Evolutionary conservation across 345 rosid genomes (phyloP).

Genomic region (Anastatica hierochuntica): DNA sequence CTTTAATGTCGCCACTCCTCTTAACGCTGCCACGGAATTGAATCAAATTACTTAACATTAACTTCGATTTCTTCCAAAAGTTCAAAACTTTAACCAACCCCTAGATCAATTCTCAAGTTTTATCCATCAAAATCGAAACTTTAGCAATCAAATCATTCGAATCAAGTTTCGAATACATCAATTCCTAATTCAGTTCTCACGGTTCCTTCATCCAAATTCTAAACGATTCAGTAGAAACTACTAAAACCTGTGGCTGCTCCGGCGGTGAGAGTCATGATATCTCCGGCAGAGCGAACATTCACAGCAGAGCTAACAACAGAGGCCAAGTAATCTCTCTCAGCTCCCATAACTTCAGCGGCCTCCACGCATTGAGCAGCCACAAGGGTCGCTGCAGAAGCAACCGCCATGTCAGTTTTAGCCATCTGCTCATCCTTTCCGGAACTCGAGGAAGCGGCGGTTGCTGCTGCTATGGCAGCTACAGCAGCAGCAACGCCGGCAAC

Average conservation of each 20-base stretch:
- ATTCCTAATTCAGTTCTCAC: too few species aligned
- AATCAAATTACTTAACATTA: background rate
- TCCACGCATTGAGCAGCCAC: constrained; percentile 89
- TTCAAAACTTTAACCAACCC: background rate
- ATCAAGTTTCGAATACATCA: too few species aligned
- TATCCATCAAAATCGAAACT: background rate
- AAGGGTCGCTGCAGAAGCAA: constrained; percentile 74
- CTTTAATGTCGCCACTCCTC: constrained; percentile 90
- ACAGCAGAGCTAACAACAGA: constrained; percentile 73
- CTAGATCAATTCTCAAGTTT: background rate
- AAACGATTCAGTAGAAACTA: too few species aligned
- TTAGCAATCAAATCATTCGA: too few species aligned
- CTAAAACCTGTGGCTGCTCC: constrained; percentile 75
- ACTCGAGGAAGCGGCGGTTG: constrained; percentile 60
- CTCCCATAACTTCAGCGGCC: constrained; percentile 86
- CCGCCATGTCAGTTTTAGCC: constrained; percentile 78
- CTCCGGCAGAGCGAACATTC: constrained; percentile 70
- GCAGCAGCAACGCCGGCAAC: constrained; percentile 88
- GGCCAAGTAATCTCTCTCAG: constrained; percentile 76
- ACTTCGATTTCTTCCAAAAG: background rate
- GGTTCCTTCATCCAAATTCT: too few species aligned
- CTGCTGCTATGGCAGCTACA: constrained; percentile 75
- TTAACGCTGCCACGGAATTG: constrained; percentile 42
- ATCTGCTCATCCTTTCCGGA: constrained; percentile 71
- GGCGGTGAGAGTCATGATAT: constrained; percentile 79